These are phyloP conservation scores for Triglochin maritima DNA, from an alignment of 106 monocot species.

Conservation along the genomic window DNA sequence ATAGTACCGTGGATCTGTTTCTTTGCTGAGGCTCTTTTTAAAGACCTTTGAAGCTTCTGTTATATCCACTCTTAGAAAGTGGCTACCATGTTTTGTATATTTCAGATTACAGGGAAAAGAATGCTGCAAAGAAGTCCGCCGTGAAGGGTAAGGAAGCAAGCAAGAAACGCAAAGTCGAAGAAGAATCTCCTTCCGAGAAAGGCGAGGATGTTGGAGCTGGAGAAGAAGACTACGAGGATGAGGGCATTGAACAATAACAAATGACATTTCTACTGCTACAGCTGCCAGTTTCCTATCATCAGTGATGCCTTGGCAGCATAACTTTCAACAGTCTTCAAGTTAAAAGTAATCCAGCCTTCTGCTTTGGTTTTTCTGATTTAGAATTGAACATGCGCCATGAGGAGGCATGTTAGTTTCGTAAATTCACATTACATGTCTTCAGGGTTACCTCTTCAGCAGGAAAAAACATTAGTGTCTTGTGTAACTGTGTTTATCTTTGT, in stretches of 20 bases:
- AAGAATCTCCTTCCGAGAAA: background rate
- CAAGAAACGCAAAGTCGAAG: constrained; percentile 14
- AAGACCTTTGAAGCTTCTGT: too few relatives aligned
- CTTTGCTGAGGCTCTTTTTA: too few relatives aligned
- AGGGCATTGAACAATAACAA: background rate
- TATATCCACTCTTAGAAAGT: too few relatives aligned
- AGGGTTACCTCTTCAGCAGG: too few relatives aligned
- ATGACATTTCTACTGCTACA: background rate
- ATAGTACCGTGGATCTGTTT: too few relatives aligned
- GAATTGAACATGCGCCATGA: too few relatives aligned
- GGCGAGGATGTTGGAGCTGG: background rate
- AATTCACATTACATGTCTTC: too few relatives aligned
- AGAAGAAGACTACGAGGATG: background rate
- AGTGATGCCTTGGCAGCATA: too few relatives aligned
- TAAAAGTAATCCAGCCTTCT: background rate
- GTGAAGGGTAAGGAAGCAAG: constrained; percentile 6
- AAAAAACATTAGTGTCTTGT: too few relatives aligned
- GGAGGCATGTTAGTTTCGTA: too few relatives aligned
- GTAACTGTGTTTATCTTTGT: too few relatives aligned
- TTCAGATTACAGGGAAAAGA: constrained; percentile 14
- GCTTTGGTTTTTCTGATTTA: background rate
- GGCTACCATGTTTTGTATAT: background rate
- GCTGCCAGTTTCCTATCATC: too few relatives aligned
- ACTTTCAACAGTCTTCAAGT: background rate
- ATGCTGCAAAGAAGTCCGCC: constrained; percentile 7